Evolutionary conservation across 345 rosid genomes (phyloP).

Genomic region (Brassica nigra): DNA sequence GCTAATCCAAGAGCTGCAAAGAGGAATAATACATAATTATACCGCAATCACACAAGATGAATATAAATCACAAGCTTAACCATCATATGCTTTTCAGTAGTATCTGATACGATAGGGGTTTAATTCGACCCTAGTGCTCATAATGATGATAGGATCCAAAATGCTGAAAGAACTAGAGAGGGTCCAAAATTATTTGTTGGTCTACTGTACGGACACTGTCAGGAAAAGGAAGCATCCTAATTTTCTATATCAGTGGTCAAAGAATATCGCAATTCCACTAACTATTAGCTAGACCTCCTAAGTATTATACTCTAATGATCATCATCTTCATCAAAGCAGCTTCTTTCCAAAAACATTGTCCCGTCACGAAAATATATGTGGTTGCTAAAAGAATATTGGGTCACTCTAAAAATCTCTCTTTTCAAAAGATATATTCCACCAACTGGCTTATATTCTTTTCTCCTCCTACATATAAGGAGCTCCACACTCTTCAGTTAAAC

Average conservation of each 20-base stretch:
- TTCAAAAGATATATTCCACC: constrained; percentile 37
- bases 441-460: constrained; percentile 34
- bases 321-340: constrained; percentile 2
- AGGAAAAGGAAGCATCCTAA: constrained; percentile 34
- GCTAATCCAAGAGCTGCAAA: neutral
- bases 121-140: constrained; percentile 22
- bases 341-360: neutral
- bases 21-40: neutral
- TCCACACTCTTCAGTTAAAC: constrained; percentile 27
- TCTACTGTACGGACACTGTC: constrained; percentile 23
- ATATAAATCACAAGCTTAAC: constrained; percentile 23
- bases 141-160: constrained; percentile 34
- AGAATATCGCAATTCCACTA: constrained; percentile 31
- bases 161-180: constrained; percentile 32
- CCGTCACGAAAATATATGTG: constrained; percentile 25
- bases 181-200: constrained; percentile 30
- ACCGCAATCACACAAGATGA: neutral
- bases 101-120: constrained; percentile 26
- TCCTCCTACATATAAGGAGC: constrained; percentile 36
- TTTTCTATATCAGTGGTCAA: constrained; percentile 22
- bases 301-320: constrained; percentile 20
- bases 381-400: constrained; percentile 34
- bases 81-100: constrained; percentile 33
- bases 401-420: constrained; percentile 27
- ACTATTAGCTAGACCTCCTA: constrained; percentile 10